Percentiles rank a stretch among this genome's conserved stretches.
Evolutionary conservation across 768 basidiomycete species (phyloP).

Genomic region (Cantharellus anzutake): DNA sequence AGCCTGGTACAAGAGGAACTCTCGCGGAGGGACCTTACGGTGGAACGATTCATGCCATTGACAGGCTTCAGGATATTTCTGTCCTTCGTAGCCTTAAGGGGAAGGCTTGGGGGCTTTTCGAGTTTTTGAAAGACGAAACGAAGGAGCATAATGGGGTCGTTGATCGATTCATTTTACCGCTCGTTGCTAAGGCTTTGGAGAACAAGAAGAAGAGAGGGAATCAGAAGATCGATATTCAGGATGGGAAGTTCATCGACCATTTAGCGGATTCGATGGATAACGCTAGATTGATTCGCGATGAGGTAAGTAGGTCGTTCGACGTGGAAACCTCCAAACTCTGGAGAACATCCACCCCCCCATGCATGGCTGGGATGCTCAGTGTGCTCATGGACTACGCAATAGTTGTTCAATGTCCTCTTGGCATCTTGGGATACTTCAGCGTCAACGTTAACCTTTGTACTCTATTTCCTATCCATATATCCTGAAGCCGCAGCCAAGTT

Average conservation of each 20-base stretch:
- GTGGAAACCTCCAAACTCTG: background rate
- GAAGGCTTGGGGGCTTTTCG: background rate
- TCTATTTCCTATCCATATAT: conserved; percentile 4
- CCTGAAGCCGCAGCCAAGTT: conserved; percentile 4
- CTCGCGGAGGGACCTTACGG: background rate
- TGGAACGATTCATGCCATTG: conserved; percentile 5
- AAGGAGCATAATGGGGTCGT: background rate
- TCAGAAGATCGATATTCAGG: background rate
- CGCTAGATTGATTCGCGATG: background rate
- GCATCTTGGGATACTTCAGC: conserved; percentile 8
- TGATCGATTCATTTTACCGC: background rate
- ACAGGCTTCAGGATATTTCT: background rate
- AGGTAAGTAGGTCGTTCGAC: background rate
- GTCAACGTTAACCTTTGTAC: conserved; percentile 1
- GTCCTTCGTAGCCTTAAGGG: background rate
- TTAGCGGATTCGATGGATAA: background rate
- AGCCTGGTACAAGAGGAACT: background rate
- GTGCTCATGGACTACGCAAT: background rate
- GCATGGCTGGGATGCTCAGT: background rate
- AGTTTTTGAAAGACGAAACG: background rate
- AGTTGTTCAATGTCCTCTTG: conserved; percentile 6
- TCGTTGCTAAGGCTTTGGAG: conserved; percentile 1
- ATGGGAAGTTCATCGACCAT: background rate
- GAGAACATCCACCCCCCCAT: background rate
- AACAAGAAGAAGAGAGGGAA: background rate